phyloP scores from a whole-genome alignment of 768 basidiomycete species.

The Trametes elegans region DNA sequence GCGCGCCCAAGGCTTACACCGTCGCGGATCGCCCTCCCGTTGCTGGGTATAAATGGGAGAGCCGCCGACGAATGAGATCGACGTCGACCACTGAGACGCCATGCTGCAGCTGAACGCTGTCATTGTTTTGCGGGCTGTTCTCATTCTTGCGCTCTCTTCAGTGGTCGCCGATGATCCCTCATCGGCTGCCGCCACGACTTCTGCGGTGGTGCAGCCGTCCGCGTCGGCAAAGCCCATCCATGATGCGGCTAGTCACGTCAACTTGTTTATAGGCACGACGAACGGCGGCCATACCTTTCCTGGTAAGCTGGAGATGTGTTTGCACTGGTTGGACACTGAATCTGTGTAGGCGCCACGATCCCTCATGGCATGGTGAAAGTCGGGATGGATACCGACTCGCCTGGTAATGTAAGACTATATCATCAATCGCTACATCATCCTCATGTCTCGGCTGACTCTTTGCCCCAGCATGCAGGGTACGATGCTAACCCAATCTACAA shows the following conservation, averaged over 20 bases:
- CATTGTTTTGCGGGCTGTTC: not conserved
- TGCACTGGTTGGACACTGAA: too few relatives aligned
- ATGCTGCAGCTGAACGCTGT: not conserved
- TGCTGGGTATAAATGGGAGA: not conserved
- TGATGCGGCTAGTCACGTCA: constrained; percentile 38
- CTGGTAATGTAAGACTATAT: constrained; percentile 27
- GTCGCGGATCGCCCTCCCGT: too few relatives aligned
- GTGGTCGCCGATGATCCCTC: not conserved
- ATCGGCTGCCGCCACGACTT: not conserved
- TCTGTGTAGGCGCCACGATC: constrained; percentile 49
- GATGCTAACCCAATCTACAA: constrained; percentile 35
- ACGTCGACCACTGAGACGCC: too few relatives aligned
- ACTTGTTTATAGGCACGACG: constrained; percentile 62
- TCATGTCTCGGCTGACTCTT: too few relatives aligned
- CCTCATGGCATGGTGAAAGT: constrained; percentile 69
- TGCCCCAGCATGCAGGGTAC: constrained; percentile 39
- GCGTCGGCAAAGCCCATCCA: constrained; percentile 3
- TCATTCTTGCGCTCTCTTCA: not conserved
- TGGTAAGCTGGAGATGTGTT: constrained; percentile 34
- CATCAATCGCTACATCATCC: too few relatives aligned
- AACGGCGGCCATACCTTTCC: constrained; percentile 68
- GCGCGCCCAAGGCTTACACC: not conserved
- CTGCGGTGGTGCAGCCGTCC: not conserved
- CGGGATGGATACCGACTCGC: constrained; percentile 66
- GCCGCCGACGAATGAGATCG: not conserved